Base-by-base conservation (phyloP, 192 early-diverging fungal genomes). In the Polychytrium aggregatum region DNA sequence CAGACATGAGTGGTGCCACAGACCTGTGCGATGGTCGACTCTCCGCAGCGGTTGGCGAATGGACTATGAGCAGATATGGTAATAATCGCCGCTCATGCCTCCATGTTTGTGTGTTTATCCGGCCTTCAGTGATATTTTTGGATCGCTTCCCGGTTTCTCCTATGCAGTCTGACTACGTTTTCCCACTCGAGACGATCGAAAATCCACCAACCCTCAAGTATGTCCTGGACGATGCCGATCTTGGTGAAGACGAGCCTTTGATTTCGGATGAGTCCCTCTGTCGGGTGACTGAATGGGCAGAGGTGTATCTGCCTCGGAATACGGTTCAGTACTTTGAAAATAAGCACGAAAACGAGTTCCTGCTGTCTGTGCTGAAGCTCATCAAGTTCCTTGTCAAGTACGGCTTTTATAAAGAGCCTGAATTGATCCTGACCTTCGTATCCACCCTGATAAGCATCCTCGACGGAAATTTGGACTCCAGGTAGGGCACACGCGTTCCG, bases 101-200 rank as follows among this genome's bases (percentile, higher is more conserved):
- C n/a, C n/a, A n/a, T n/a, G n/a, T n/a, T n/a, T n/a, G n/a, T n/a
- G n/a, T n/a, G n/a, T n/a, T n/a, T n/a, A n/a, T n/a, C n/a, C n/a
- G n/a, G n/a, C n/a, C n/a, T n/a, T n/a, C n/a, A n/a, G n/a, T 64
- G 34, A 45, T 60, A 16, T 60, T 57, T 28, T 20, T 60, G 20
- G 59, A 60, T 39, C 46, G 21, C 20, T 59, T 30, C 39, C 51
- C 61, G 17, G 46, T 53, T 18, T 30, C 48, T 7, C 56, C 49
- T 2, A 1, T 42, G 17, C 3, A 25, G 5, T 53, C 45, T 7
- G 40, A 46, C 36, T 46, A 58, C 43, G 40, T 63, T 16, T 63
- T 41, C 34, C 45, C 61, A 11, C 20, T 63, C 7, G 35, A 39
- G 3, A 14, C 33, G 5, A 37, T 61, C 18, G 3, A 14, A n/a